These are phyloP conservation scores for Aspergillus quadricinctus DNA, from an alignment of 2,329 filamentous ascomycete species.

Conservation along the genomic window DNA sequence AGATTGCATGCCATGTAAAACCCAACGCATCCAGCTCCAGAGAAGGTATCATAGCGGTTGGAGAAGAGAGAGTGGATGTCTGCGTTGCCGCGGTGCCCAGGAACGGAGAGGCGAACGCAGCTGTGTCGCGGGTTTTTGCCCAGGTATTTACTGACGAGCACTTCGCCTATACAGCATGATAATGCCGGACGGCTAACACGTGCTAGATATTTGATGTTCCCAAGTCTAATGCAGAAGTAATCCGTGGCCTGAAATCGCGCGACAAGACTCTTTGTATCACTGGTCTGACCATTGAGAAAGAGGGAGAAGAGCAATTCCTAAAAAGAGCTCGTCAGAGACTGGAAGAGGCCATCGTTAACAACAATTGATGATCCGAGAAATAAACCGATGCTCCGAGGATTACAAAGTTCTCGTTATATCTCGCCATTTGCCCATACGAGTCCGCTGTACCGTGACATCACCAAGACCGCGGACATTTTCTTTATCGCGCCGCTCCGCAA, in stretches of 20 bases:
- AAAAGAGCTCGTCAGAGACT: conserved; percentile 15
- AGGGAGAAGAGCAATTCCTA: conserved; percentile 29
- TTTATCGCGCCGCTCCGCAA: background rate
- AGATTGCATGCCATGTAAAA: conserved; percentile 64
- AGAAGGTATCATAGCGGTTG: conserved; percentile 57
- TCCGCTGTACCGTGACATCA: conserved; percentile 15
- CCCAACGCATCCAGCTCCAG: conserved; percentile 59
- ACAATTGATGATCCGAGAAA: background rate
- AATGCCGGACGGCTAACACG: background rate
- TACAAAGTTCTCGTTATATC: background rate
- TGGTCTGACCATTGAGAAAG: conserved; percentile 24
- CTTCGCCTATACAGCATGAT: background rate
- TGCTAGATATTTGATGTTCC: conserved; percentile 54
- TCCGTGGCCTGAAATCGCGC: conserved; percentile 59
- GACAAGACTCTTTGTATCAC: conserved; percentile 55
- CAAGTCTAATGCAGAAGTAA: conserved; percentile 60
- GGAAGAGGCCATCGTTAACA: conserved; percentile 14
- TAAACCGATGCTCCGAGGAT: background rate
- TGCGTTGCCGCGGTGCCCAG: conserved; percentile 62
- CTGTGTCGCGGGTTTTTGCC: conserved; percentile 60
- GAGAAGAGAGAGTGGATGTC: conserved; percentile 56
- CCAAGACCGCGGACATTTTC: conserved; percentile 13
- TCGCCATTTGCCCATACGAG: background rate
- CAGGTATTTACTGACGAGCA: conserved; percentile 39
- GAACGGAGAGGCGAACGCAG: conserved; percentile 66